Base-by-base conservation (phyloP, 169 alveolate species). In the Theileria annulata region DNA sequence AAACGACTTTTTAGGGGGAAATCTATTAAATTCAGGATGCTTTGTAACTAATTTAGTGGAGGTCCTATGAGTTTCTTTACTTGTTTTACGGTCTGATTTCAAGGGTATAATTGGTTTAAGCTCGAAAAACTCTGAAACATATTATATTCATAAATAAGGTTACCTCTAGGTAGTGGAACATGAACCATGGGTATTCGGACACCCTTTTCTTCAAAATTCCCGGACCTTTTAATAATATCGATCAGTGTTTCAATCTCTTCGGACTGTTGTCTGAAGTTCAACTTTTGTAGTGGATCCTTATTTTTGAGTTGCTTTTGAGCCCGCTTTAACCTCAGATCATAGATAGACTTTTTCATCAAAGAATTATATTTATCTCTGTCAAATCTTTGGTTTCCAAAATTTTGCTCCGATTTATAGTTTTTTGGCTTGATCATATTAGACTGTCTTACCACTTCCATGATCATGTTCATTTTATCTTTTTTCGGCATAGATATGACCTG, bases 111-210 rank as follows among this genome's bases (percentile, higher is more conserved):
- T 31, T 6, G 71, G 71, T 37, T 62, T 62, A 15, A 62, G 71
- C 31, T 62, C 71, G 31, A 23, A 62, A 37, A 62, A 62, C 10
- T 62, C 71, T 62, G 31, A 62, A 62, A 30, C 51, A 27, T 27
- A 15, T n/a, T 62, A 15, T 21, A 62, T 23, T 62, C 10, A 15
- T 30, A 28, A 19, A 28, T 30, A 21, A 62, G 12, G 51, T 62
- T 62, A 62, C 71, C 71, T 62, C 71, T 62, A 37, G 71, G 71
- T 3, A 62, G 71, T 2, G 71, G 71, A 3, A 62, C 71, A 37
- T 62, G 71, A 6, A 62, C 49, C 71, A 62, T 15, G 71, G 71
- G 71, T 37, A 5, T 62, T 31, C 37, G 5, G 71, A 17, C 19
- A 17, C 37, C 33, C 3, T 19, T n/a, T 37, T 21, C 23, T 17